Base-by-base conservation (phyloP, 176 grass and related monocot genomes). In the Dendrocalamus sinicus region DNA sequence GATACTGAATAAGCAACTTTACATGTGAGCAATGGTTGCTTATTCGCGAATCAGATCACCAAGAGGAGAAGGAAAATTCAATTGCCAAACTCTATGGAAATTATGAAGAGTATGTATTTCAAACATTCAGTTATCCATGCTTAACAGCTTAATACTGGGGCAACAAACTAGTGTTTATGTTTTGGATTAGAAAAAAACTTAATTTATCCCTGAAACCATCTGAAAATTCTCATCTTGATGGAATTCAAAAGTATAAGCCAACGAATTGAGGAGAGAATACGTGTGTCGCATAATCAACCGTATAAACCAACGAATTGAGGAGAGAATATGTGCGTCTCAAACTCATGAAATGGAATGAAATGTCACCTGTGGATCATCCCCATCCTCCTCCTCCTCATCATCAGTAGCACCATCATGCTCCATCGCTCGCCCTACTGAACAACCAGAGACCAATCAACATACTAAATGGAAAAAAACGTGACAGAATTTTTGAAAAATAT, bases 361-460 rank as follows among this genome's bases (percentile, higher is more conserved):
- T 45, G 16, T 72, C 28, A 95, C 93, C 90, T 96, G 88, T 57
- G 90, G 66, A 51, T 90, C 72, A 79, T 82, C 72, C 72, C 35
- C 92, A 72, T 89, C 81, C 43, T 88, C 95, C 28, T 86, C 90
- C 22, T 79, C 85, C 6, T 90, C 85, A 8, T 90, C 66, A 12
- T 63, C 91, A 1, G 63, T 75, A 0, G 57, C 88, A 12, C 16
- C 84, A 12, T 92, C 92, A 62, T 91, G 73, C 41, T 94, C 90
- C 90, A 91, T 94, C 16, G 81, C 65, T 45, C 74, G 73, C 93
- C 90, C 96, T 92, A 84, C 57, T 81, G 68, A 63, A 86, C n/a
- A 82, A 55, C 22, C 4, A 67, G 13, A 87, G 8, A 50, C 20
- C 20, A 80, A 74, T 7, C 70, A 46, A 11, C 54, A 87, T 14